Evolutionary conservation across 495 filamentous ascomycete genomes (phyloP).

Genomic region (Xylaria curta): DNA sequence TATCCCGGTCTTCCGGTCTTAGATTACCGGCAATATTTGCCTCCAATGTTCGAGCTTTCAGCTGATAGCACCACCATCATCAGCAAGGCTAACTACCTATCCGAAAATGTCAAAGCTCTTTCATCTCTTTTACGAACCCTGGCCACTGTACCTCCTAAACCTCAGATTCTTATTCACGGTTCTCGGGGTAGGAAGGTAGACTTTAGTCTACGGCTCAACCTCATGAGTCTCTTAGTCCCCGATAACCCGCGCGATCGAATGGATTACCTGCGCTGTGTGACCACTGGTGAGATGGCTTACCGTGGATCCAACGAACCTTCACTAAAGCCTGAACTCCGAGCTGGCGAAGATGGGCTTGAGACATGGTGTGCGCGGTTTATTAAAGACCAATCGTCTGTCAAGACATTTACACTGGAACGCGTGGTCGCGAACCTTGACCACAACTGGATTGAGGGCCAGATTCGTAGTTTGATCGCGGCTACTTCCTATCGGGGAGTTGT

Average conservation of each 20-base stretch:
- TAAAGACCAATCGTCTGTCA: constrained; percentile 52
- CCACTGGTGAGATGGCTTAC: constrained; percentile 52
- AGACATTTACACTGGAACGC: constrained; percentile 57
- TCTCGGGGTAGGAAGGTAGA: constrained; percentile 44
- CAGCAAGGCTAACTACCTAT: constrained; percentile 49
- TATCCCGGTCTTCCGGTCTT: constrained; percentile 56
- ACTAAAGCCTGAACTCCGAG: constrained; percentile 43
- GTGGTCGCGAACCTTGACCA: constrained; percentile 58
- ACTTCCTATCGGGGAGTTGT: constrained; percentile 57
- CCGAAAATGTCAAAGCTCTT: constrained; percentile 48
- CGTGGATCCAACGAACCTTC: constrained; percentile 53
- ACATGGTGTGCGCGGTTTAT: constrained; percentile 57
- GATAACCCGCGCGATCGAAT: constrained; percentile 45
- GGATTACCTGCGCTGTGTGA: constrained; percentile 62
- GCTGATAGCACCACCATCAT: constrained; percentile 54
- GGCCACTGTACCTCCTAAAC: constrained; percentile 58
- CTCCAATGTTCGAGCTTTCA: constrained; percentile 54
- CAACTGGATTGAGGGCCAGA: constrained; percentile 58
- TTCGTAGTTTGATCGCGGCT: constrained; percentile 52
- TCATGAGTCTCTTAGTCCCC: constrained; percentile 57
- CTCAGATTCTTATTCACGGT: constrained; percentile 55
- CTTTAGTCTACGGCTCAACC: constrained; percentile 60
- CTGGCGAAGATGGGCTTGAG: constrained; percentile 47
- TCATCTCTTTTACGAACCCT: constrained; percentile 52
- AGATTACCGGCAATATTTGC: constrained; percentile 58